A percentile compares a stretch with the other conserved stretches of the same genome.
phyloP scores from a whole-genome alignment of 2,329 filamentous ascomycete genomes.

The Fusarium vanettenii region DNA sequence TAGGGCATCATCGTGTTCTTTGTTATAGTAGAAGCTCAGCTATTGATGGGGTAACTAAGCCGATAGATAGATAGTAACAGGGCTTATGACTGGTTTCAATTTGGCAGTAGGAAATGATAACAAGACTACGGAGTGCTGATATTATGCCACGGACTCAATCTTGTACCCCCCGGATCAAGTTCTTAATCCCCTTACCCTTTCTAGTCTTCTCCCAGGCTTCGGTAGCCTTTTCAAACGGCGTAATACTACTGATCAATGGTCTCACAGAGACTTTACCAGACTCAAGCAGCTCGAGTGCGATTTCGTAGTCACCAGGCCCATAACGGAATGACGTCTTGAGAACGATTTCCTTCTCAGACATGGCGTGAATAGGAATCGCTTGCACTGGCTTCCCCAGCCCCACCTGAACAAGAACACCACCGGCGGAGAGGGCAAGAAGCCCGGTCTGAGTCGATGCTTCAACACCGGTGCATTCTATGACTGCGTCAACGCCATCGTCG shows the following conservation, averaged over 20 bases:
- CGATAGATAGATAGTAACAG: not conserved
- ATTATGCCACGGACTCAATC: not conserved
- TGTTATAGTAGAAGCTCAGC: not conserved
- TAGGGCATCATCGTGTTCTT: not conserved
- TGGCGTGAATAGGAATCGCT: slow-evolving; percentile 72
- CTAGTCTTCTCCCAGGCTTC: slow-evolving; percentile 89
- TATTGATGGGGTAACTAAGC: not conserved
- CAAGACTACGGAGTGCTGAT: not conserved
- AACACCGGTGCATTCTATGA: slow-evolving; percentile 35
- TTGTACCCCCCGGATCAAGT: slow-evolving; percentile 60
- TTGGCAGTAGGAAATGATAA: not conserved
- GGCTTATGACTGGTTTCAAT: not conserved
- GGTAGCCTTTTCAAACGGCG: slow-evolving; percentile 73
- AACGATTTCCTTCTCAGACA: slow-evolving; percentile 89
- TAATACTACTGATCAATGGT: slow-evolving; percentile 79
- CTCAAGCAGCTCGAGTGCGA: slow-evolving; percentile 81
- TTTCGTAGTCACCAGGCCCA: slow-evolving; percentile 84
- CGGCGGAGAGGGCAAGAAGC: slow-evolving; percentile 7
- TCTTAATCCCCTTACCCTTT: slow-evolving; percentile 80
- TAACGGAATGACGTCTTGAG: slow-evolving; percentile 91
- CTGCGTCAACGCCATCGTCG: slow-evolving; percentile 79
- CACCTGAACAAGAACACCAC: slow-evolving; percentile 29
- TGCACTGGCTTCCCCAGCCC: slow-evolving; percentile 34
- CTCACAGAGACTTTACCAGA: slow-evolving; percentile 80
- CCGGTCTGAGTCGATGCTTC: slow-evolving; percentile 29